Percentiles rank a stretch among this genome's conserved stretches.
These are phyloP conservation scores for Aspergillus ochraceus DNA, from an alignment of 2,329 filamentous ascomycete species.

Conservation along the genomic window DNA sequence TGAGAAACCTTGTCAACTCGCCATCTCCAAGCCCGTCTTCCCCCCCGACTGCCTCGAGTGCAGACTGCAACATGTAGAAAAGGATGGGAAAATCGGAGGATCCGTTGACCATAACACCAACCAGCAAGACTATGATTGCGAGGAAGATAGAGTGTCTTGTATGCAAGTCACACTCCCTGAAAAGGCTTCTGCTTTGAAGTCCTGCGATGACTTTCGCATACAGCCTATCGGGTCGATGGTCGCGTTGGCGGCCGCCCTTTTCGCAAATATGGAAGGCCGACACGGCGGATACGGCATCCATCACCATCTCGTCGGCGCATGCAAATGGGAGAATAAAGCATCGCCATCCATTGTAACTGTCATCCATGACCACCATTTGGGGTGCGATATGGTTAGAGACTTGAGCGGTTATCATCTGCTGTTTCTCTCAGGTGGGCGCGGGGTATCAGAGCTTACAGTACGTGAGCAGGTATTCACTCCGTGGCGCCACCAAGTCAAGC, in stretches of 20 bases:
- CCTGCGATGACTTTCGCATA: slow-evolving; percentile 4
- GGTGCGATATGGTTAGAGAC: slow-evolving; percentile 16
- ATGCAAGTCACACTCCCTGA: background rate
- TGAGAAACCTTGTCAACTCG: slow-evolving; percentile 9
- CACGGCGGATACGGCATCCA: slow-evolving; percentile 14
- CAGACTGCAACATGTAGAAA: slow-evolving; percentile 15
- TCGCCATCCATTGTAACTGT: slow-evolving; percentile 15
- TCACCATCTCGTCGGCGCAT: slow-evolving; percentile 9
- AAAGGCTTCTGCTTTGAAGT: background rate
- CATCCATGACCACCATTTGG: slow-evolving; percentile 17
- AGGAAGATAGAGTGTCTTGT: slow-evolving; percentile 7
- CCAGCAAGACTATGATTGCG: slow-evolving; percentile 14
- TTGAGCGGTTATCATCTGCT: background rate
- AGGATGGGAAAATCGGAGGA: slow-evolving; percentile 16
- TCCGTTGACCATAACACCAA: slow-evolving; percentile 17
- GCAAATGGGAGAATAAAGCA: slow-evolving; percentile 15
- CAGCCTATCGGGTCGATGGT: background rate
- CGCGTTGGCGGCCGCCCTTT: background rate
- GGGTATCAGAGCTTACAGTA: background rate
- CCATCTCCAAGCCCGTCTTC: slow-evolving; percentile 4
- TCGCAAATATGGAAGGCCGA: slow-evolving; percentile 12
- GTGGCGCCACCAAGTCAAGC: background rate
- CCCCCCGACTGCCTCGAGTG: slow-evolving; percentile 12
- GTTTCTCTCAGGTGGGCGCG: background rate
- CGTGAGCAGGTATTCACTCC: background rate